Evolutionary conservation across 345 rosid genomes (phyloP).

Genomic region (Trapa incisa): DNA sequence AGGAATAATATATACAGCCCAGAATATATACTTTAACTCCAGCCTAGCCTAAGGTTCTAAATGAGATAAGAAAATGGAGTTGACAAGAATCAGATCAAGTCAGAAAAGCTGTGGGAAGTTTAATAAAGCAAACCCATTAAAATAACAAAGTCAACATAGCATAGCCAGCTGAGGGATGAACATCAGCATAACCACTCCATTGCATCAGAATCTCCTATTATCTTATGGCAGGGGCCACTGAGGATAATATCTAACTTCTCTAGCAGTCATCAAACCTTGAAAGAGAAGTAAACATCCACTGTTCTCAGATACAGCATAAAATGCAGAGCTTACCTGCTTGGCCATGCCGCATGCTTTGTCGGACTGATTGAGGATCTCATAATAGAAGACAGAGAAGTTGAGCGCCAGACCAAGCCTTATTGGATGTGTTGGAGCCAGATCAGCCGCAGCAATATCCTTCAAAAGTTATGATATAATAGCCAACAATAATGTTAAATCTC

Average conservation of each 20-base stretch:
- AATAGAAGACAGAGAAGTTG: conserved; percentile 86
- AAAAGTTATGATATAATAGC: not conserved
- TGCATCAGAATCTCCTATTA: not conserved
- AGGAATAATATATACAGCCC: not conserved
- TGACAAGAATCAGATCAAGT: not conserved
- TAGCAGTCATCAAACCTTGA: not conserved
- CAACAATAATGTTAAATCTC: not conserved
- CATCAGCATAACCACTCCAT: not conserved
- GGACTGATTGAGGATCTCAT: conserved; percentile 80
- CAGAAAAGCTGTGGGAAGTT: not conserved
- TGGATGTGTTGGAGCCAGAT: conserved; percentile 83
- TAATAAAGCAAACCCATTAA: not conserved
- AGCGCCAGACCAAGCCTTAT: conserved; percentile 84
- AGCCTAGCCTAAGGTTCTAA: not conserved
- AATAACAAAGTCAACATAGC: conserved; percentile 5
- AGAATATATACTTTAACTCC: not conserved
- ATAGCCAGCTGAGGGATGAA: not conserved
- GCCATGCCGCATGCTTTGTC: conserved; percentile 91
- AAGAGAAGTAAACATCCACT: not conserved
- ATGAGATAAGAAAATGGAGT: not conserved
- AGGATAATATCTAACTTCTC: not conserved
- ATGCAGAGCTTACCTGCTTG: conserved; percentile 44
- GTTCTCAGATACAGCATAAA: not conserved
- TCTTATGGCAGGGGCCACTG: not conserved
- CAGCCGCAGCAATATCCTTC: conserved; percentile 75